These are phyloP conservation scores for Fraxinus greggii DNA, from an alignment of 305 asterid species.

Conservation along the genomic window DNA sequence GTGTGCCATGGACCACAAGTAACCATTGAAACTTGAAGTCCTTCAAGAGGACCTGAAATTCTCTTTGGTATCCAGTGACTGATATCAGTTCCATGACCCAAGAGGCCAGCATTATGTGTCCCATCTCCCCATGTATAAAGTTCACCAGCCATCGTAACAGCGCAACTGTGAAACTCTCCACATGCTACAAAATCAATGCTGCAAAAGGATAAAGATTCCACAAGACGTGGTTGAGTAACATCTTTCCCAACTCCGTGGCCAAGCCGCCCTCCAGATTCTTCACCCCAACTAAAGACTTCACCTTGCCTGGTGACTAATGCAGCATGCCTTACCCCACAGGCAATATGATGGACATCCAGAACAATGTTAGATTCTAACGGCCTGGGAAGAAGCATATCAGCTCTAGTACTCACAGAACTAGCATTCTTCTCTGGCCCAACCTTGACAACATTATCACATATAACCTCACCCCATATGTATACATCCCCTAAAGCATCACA, in stretches of 20 bases:
- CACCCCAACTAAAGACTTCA: constrained; percentile 96
- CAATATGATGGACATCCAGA: constrained; percentile 79
- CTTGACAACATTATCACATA: constrained; percentile 70
- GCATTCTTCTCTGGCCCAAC: constrained; percentile 78
- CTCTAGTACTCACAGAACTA: constrained; percentile 58
- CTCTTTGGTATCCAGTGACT: constrained; percentile 99
- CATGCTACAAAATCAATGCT: constrained; percentile 83
- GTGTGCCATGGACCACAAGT: constrained; percentile 99
- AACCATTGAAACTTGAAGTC: constrained; percentile 75
- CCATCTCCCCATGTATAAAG: constrained; percentile 99
- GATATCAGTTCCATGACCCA: constrained; percentile 79
- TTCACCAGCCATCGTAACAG: constrained; percentile 82
- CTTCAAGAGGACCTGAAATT: constrained; percentile 86
- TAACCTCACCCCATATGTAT: constrained; percentile 97
- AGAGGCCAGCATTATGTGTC: constrained; percentile 81
- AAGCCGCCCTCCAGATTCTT: constrained; percentile 98
- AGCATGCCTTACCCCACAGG: constrained; percentile 92
- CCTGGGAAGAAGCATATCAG: constrained; percentile 86
- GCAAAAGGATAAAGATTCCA: constrained; percentile 73
- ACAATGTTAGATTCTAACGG: constrained; percentile 79
- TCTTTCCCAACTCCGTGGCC: constrained; percentile 91
- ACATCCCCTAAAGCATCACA: constrained; percentile 94
- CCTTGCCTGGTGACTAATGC: constrained; percentile 90
- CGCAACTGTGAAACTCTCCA: constrained; percentile 95
- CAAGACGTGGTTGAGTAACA: constrained; percentile 62